These are phyloP conservation scores for Apocynum venetum DNA, from an alignment of 257 asterid species.

Conservation along the genomic window DNA sequence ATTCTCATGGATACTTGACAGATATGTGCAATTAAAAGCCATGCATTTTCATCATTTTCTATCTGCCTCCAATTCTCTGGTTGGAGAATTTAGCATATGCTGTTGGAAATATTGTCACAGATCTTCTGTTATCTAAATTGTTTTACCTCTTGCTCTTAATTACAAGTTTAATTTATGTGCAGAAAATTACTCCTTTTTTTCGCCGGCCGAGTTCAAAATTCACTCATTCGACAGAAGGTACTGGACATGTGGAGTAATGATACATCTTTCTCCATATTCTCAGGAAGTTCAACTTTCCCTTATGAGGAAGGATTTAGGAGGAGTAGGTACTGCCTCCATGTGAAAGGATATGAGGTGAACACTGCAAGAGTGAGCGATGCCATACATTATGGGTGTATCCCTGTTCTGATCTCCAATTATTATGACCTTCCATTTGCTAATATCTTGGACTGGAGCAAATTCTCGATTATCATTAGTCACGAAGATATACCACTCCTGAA, in stretches of 20 bases:
- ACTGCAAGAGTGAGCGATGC: conserved; percentile 82
- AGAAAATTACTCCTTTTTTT: conserved; percentile 61
- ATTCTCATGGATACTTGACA: neutral
- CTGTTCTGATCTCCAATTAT: conserved; percentile 66
- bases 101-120: neutral
- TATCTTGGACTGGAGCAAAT: conserved; percentile 65
- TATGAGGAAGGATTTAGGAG: conserved; percentile 64
- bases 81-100: neutral
- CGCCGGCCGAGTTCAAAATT: conserved; percentile 71
- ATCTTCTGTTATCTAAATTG: neutral
- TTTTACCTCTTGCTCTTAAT: neutral
- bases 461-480: conserved; percentile 52
- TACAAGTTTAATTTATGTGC: conserved; percentile 14
- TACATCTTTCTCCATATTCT: conserved; percentile 47
- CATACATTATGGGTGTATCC: conserved; percentile 69
- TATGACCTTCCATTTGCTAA: conserved; percentile 78
- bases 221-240: conserved; percentile 45
- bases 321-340: conserved; percentile 74
- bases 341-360: conserved; percentile 83
- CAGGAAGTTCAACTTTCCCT: conserved; percentile 45
- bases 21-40: neutral
- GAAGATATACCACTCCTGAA: conserved; percentile 45
- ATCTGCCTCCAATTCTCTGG: neutral
- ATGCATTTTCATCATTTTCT: neutral
- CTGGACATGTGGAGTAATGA: conserved; percentile 53